A percentile compares a stretch with the other conserved stretches of the same genome.
Evolutionary conservation across 768 basidiomycete species (phyloP).

Genomic region (Galerina sulciceps): DNA sequence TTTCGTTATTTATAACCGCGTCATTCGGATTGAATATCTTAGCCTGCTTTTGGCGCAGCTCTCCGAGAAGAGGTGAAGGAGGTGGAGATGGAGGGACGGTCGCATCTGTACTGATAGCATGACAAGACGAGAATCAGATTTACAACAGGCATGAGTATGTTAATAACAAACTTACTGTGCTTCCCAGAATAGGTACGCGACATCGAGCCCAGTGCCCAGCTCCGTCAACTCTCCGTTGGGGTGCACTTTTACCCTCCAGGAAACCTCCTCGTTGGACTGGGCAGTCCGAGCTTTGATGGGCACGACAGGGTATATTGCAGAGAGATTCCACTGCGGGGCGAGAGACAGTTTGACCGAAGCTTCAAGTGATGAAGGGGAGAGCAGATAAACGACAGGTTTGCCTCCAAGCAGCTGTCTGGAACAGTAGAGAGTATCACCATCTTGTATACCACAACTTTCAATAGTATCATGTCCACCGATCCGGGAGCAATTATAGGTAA

Average conservation of each 20-base stretch:
- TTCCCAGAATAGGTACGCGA: constrained; percentile 41
- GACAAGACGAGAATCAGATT: no score
- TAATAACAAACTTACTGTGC: constrained; percentile 4
- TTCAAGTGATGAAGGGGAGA: constrained; percentile 29
- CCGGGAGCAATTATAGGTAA: no score
- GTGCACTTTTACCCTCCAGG: constrained; percentile 37
- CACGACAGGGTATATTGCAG: constrained; percentile 37
- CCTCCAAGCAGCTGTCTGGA: background rate
- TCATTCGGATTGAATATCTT: constrained; percentile 9
- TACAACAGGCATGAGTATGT: no score
- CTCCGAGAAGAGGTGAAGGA: background rate
- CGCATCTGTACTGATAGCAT: no score
- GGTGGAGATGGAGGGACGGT: background rate
- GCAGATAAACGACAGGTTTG: constrained; percentile 43
- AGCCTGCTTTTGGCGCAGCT: background rate
- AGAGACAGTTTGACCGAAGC: constrained; percentile 35
- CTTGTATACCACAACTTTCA: background rate
- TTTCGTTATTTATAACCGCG: constrained; percentile 22
- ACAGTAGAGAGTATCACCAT: background rate
- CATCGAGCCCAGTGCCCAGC: constrained; percentile 26
- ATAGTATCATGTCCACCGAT: background rate
- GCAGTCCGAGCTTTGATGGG: constrained; percentile 18
- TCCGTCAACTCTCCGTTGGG: constrained; percentile 35
- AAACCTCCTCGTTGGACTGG: constrained; percentile 21
- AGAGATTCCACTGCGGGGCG: constrained; percentile 35